Base-by-base conservation (phyloP, 106 monocot species). In the Ottelia alismoides region DNA sequence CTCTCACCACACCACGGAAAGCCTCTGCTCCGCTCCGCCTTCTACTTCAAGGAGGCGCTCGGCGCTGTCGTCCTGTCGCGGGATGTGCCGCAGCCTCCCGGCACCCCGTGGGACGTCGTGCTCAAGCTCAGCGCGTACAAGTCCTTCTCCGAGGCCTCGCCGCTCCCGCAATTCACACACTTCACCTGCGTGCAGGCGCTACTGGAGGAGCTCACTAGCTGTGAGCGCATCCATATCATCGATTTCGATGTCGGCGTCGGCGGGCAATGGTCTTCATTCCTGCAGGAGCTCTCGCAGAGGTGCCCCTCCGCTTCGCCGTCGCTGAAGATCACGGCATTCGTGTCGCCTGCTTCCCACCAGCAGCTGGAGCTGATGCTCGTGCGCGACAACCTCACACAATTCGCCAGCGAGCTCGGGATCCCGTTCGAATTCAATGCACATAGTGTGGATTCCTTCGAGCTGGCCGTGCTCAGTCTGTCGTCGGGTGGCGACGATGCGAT, bases 241-340 rank as follows among this genome's bases (percentile, higher is more conserved):
- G 90, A 99, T 62, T 99, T 90, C 56, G 98, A 99, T 43, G 69
- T 99, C 22, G 87, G 77, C 0, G 43, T 92, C 11, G 92, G 92
- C 16, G 79, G 87, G 14, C 86, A 83, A 25, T 92, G 92, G 92
- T 70, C 92, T 12, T 74, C 92, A 2, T 80, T 92, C 63, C 65
- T 92, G 74, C 92, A 92, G 51, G 92, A 92, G 68, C 66, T 92
- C 11, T 73, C 92, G 0, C 78, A 82, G 65, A 55, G 82, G 22
- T 30, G 52, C n/a, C 35, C 67, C 2, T 66, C 30, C 2, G 25
- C 56, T 23, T 11, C 66, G 0, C 73, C 77, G 0, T 56, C 54
- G 20, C 70, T 99, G 22, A 90, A 75, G 52, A 78, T 99, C 56
- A 86, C 98, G 0, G 90, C 76, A 18, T 82, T 85, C 30, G 74